Base-by-base conservation (phyloP, 352 stramenopile genomes). In the Globisporangium recalcitrans region DNA sequence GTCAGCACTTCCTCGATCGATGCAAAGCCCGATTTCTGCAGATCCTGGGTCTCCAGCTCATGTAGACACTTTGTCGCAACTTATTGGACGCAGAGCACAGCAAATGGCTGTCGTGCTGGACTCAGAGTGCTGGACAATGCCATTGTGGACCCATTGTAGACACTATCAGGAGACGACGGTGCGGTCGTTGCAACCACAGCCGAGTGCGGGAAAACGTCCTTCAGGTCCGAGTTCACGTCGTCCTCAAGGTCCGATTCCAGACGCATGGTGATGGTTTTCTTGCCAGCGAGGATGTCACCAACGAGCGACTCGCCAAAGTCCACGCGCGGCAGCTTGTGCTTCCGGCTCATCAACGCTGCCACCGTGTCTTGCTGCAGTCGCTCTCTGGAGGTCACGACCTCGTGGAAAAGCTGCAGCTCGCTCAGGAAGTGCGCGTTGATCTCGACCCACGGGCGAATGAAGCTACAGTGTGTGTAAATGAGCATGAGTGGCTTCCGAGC, bases 251-350 rank as follows among this genome's bases (percentile, higher is more conserved):
- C 82, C 0, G 77, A 86, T 8, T 74, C 19, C 4, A 90, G 68
- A 1, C 82, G 83, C 75, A 92, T 90, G 24, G 80, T 92, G 34
- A 89, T 72, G 0, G 67, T 80, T 59, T 92, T 92, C 5, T 58
- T 59, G 57, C 72, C 56, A 4, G 44, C 21, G 1, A 82, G 46
- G 29, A 91, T 81, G 22, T 72, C 70, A 1, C 63, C 49, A 4
- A 84, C 75, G 14, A 92, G 73, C n/a, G 64, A 69, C 5, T 58
- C 26, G 32, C 70, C 67, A 58, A 92, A 92, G 63, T 92, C 73
- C 3, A 92, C 52, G 3, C 78, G 67, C 5, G 80, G 79, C 9
- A 91, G 58, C 16, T 32, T 19, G 4, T 19, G 0, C 4, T 26
- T 27, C 0, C 53, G 42, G 4, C 19, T 16, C 4, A 26, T 21